Evolutionary conservation across 768 basidiomycete genomes (phyloP), one percentile per base, ranked within the genome.

Genomic region (Kwoniella europaea): DNA sequence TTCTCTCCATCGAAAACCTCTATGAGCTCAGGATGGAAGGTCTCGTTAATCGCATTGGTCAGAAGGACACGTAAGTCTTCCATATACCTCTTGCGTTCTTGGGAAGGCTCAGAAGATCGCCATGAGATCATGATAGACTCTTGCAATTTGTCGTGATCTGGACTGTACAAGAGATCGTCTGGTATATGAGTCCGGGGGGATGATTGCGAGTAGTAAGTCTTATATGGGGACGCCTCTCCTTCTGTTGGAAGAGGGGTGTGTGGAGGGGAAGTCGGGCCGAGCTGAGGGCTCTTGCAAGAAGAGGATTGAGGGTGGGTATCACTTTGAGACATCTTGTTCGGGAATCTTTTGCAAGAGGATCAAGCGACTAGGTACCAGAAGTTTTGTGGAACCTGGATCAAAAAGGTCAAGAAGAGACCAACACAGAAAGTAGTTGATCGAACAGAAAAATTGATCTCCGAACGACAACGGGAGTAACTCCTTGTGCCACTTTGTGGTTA

Each of bases 41-140:
- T 61, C 4, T 61, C 59, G 22, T 61, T 46, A 41, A 61, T 61
- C 2, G 59, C 9, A 9, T 20, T 43, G 7, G 41, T 61, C 42
- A 61, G n/a, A 6, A 61, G 42, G 59, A 46, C 41, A n/a, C 59
- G 59, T 20, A 61, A 27, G 18, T 42, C 35, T 43, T 61, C 59
- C 59, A 61, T 61, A 20, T 22, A 5, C 16, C 10, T 35, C 22
- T 61, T 61, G 10, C 59, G 35, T 44, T 20, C 41, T 7, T 61
- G 2, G 10, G 59, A 27, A 43, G 59, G 59, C 22, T 61, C 59
- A 10, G 59, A 61, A 16, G 35, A 42, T 61, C n/a, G 16, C 59
- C 59, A 61, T 13, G 41, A 43, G 35, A 0, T n/a, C 15, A 61
- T 61, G 18, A 61, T 43, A 16, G 59, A 61, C 5, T 16, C 18